These are phyloP conservation scores for Nepenthes alata DNA, from an alignment of 179 eudicot species.

Conservation along the genomic window DNA sequence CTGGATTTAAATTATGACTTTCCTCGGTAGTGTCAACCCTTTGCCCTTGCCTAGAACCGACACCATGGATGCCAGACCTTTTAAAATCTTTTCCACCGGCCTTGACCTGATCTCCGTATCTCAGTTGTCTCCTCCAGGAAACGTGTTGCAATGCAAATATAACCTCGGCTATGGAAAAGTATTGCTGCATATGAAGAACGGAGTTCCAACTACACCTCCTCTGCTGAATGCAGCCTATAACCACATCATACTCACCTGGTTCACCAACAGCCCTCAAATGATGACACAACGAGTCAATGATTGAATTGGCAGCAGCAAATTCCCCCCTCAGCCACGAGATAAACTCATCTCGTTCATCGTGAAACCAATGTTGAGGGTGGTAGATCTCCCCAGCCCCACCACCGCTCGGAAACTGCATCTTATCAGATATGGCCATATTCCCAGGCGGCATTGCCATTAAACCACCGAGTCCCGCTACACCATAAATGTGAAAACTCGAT, in stretches of 20 bases:
- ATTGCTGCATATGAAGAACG: conserved; percentile 57
- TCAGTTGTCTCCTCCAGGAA: conserved; percentile 29
- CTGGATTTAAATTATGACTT: conserved; percentile 10
- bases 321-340: conserved; percentile 49
- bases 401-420: conserved; percentile 25
- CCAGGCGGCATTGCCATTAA: conserved; percentile 47
- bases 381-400: conserved; percentile 18
- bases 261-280: conserved; percentile 40
- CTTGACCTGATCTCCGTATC: conserved; percentile 14
- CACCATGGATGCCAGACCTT: conserved; percentile 23
- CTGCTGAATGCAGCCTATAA: conserved; percentile 36
- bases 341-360: conserved; percentile 46
- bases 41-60: conserved; percentile 27
- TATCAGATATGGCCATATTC: conserved; percentile 30
- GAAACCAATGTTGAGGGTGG: conserved; percentile 33
- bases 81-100: conserved; percentile 19
- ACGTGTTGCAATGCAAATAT: conserved; percentile 38
- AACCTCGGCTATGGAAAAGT: conserved; percentile 38
- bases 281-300: conserved; percentile 46
- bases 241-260: conserved; percentile 48
- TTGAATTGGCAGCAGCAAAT: conserved; percentile 61
- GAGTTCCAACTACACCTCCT: conserved; percentile 50
- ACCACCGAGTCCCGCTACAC: conserved; percentile 3
- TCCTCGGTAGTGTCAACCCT: conserved; percentile 21
- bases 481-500: conserved; percentile 1